Conservation (phyloP, 148 eudicot genomes). For the Persicaria maculosa region DNA sequence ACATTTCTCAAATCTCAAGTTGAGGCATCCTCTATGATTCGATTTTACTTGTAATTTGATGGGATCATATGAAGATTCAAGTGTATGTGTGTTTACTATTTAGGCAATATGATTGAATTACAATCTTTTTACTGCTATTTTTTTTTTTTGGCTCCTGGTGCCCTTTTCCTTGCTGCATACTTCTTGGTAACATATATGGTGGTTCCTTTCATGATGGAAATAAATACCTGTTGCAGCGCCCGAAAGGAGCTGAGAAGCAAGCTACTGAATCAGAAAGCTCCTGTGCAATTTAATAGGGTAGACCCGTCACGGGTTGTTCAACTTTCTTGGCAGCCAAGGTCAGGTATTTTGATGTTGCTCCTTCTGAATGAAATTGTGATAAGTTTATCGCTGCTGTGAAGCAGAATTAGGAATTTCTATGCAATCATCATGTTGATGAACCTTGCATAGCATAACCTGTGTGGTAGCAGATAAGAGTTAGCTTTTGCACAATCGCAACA, state of each 20-base stretch:
- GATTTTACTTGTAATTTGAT: not conserved
- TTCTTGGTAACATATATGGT: not conserved
- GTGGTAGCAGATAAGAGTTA: not conserved
- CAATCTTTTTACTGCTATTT: not conserved
- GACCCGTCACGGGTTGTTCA: slow-evolving; percentile 67
- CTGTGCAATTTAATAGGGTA: slow-evolving; percentile 31
- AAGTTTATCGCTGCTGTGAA: not conserved
- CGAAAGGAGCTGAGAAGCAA: slow-evolving; percentile 59
- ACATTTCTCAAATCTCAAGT: not conserved
- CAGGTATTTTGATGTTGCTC: slow-evolving; percentile 43
- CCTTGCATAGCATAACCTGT: not conserved
- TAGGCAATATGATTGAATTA: not conserved
- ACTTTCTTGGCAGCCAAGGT: slow-evolving; percentile 94
- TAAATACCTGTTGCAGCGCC: slow-evolving; percentile 26
- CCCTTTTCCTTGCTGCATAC: not conserved
- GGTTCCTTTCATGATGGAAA: not conserved
- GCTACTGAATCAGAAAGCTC: slow-evolving; percentile 20
- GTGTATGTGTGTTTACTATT: not conserved
- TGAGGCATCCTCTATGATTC: not conserved
- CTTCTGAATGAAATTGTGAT: not conserved
- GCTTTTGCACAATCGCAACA: not conserved
- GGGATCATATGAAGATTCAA: not conserved
- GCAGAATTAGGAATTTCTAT: not conserved
- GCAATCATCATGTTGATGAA: not conserved
- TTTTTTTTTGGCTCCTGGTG: not conserved